A percentile compares a stretch with the other conserved stretches of the same genome.
Conservation (phyloP, 352 stramenopile genomes). For the Phytophthora citrophthora region DNA sequence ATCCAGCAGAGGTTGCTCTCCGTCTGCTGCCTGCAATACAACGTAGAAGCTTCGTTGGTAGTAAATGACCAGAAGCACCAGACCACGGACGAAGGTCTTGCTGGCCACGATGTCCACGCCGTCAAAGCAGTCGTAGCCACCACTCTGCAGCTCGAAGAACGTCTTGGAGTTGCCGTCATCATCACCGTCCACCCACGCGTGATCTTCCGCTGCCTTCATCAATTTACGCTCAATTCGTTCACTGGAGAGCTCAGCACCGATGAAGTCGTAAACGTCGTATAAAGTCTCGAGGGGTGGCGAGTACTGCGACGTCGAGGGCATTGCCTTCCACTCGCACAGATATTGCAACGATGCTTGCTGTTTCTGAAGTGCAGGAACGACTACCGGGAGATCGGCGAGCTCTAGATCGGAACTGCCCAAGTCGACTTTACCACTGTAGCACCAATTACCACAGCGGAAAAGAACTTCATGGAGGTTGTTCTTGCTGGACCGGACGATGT, state of each 20-base stretch:
- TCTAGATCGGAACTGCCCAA: constrained; percentile 79
- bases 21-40: constrained; percentile 88
- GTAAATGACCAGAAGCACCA: constrained; percentile 86
- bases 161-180: constrained; percentile 46
- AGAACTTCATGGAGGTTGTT: constrained; percentile 88
- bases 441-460: constrained; percentile 96
- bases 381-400: constrained; percentile 87
- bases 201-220: constrained; percentile 81
- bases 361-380: constrained; percentile 93
- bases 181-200: constrained; percentile 93
- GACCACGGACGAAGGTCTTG: constrained; percentile 87
- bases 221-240: constrained; percentile 88
- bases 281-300: constrained; percentile 73
- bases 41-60: constrained; percentile 92
- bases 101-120: constrained; percentile 86
- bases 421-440: constrained; percentile 93
- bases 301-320: constrained; percentile 76
- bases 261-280: constrained; percentile 87
- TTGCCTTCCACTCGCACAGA: constrained; percentile 89
- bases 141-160: constrained; percentile 95
- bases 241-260: constrained; percentile 84
- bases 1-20: constrained; percentile 94
- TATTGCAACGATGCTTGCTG: constrained; percentile 94
- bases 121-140: constrained; percentile 88
- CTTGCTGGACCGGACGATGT: constrained; percentile 83